Evolutionary conservation across 2,329 filamentous ascomycete genomes (phyloP).

Genomic region (Cercospora beticola): DNA sequence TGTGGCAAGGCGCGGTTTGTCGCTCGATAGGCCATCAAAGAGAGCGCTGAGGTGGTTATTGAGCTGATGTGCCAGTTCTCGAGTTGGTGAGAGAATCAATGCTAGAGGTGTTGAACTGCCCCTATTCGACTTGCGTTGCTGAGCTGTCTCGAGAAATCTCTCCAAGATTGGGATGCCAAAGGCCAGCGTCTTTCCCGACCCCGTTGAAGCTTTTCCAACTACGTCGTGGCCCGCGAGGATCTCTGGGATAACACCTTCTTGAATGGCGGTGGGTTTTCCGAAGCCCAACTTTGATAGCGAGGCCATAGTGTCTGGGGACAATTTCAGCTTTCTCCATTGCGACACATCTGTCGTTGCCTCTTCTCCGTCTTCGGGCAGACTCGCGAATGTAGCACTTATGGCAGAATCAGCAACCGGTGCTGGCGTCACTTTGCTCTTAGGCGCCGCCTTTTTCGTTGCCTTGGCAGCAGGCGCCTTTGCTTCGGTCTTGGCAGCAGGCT

Average conservation of each 20-base stretch:
- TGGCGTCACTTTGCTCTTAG: constrained; percentile 18
- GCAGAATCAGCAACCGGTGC: constrained; percentile 29
- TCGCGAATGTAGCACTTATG: constrained; percentile 48
- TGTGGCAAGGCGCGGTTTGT: constrained; percentile 65
- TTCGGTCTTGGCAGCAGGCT: constrained; percentile 13
- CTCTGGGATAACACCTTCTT: constrained; percentile 74
- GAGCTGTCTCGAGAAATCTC: constrained; percentile 61
- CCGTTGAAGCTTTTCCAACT: constrained; percentile 92
- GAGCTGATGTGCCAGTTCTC: constrained; percentile 92
- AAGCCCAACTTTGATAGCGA: constrained; percentile 80
- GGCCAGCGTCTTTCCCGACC: constrained; percentile 93
- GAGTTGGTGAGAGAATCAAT: constrained; percentile 83
- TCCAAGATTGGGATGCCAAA: constrained; percentile 94
- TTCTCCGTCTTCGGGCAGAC: constrained; percentile 47
- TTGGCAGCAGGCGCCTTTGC: not conserved
- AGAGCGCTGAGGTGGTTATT: constrained; percentile 76
- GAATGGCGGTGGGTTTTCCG: constrained; percentile 76
- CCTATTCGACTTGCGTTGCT: constrained; percentile 34
- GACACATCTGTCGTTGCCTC: constrained; percentile 67
- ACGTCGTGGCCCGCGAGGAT: constrained; percentile 84
- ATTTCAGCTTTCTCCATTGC: constrained; percentile 71
- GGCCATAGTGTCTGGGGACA: constrained; percentile 70
- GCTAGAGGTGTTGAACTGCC: constrained; percentile 58
- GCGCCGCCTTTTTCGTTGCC: not conserved
- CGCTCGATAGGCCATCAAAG: constrained; percentile 64